phyloP scores from a whole-genome alignment of 257 asterid species.

The Solanum dulcamara region DNA sequence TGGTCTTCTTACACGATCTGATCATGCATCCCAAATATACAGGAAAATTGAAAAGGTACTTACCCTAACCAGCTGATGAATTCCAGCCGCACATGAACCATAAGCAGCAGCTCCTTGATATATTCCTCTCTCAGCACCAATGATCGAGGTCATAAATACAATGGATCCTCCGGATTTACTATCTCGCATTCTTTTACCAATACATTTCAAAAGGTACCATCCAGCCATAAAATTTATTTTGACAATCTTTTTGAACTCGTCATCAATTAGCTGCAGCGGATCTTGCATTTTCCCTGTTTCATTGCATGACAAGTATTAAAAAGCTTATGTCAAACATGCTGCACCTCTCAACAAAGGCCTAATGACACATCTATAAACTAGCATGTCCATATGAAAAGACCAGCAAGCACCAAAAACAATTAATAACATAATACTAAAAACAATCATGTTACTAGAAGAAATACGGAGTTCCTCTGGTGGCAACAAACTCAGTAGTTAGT shows the following conservation, averaged over 20 bases:
- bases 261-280: conserved; percentile 50
- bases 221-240: conserved; percentile 62
- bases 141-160: conserved; percentile 56
- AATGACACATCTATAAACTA: neutral
- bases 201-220: conserved; percentile 82
- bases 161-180: conserved; percentile 79
- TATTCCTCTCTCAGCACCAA: conserved; percentile 85
- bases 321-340: neutral
- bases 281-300: conserved; percentile 82
- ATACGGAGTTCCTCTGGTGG: neutral
- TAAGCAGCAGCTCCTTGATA: conserved; percentile 95
- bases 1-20: neutral
- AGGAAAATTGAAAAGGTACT: conserved; percentile 7
- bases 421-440: neutral
- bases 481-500: neutral
- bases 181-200: conserved; percentile 64
- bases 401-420: neutral
- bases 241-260: conserved; percentile 66
- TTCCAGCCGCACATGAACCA: conserved; percentile 88
- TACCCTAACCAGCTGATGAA: conserved; percentile 86
- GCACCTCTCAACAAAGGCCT: neutral
- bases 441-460: neutral
- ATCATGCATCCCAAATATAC: neutral
- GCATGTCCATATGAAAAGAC: neutral
- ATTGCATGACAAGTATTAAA: neutral